These are phyloP conservation scores for Trypanosoma theileri DNA, from an alignment of 208 protist genomes.

Conservation along the genomic window DNA sequence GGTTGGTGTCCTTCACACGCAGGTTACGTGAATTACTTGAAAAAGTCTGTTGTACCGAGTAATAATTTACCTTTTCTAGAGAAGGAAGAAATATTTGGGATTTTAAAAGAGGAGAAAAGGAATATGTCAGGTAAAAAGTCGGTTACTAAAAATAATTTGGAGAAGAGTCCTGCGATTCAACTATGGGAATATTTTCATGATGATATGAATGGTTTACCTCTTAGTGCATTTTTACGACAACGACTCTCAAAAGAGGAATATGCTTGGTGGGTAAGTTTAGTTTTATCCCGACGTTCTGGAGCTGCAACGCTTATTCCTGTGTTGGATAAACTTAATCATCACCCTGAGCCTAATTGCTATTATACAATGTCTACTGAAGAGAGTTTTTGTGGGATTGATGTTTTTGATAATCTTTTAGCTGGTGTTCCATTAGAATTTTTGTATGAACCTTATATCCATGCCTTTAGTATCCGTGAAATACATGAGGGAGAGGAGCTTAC, in stretches of 20 bases:
- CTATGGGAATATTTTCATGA: constrained; percentile 70
- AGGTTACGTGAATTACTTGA: constrained; percentile 73
- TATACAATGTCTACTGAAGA: constrained; percentile 73
- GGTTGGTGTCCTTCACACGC: constrained; percentile 41
- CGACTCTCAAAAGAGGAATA: constrained; percentile 53
- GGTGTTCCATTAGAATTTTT: constrained; percentile 65
- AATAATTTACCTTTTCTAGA: constrained; percentile 75
- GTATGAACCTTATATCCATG: constrained; percentile 76
- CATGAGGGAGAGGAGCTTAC: constrained; percentile 68
- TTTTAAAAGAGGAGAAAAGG: constrained; percentile 24
- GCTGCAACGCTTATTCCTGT: constrained; percentile 67
- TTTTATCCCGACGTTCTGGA: constrained; percentile 69
- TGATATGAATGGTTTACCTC: constrained; percentile 52
- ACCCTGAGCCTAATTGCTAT: constrained; percentile 73
- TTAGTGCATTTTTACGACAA: constrained; percentile 53
- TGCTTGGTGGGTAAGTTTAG: constrained; percentile 79
- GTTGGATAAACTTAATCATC: constrained; percentile 86
- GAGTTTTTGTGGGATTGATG: constrained; percentile 71
- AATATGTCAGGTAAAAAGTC: not conserved
- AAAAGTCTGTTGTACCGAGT: constrained; percentile 64
- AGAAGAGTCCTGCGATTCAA: constrained; percentile 47
- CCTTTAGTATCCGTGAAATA: constrained; percentile 74
- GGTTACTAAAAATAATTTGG: constrained; percentile 14
- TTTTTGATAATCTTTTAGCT: constrained; percentile 85
- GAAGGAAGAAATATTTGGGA: constrained; percentile 29